Percentiles rank a stretch among this genome's conserved stretches.
phyloP scores from a whole-genome alignment of 345 rosid species.

The Lepidium didymum region DNA sequence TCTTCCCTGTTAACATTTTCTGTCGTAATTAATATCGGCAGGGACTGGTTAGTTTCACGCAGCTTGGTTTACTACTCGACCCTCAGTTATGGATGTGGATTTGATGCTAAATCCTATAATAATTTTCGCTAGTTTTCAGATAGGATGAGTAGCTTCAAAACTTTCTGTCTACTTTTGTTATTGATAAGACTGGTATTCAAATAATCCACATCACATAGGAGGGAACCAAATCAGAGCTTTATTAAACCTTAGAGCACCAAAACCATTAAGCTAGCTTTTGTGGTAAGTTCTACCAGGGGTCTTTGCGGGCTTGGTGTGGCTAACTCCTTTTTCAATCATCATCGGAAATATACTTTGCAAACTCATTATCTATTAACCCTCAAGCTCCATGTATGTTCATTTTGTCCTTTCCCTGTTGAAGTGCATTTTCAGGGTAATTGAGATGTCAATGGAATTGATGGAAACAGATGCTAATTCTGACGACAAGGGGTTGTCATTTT shows the following conservation, averaged over 20 bases:
- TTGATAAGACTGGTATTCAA: conserved; percentile 6
- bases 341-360: neutral
- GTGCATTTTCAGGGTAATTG: conserved; percentile 72
- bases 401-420: conserved; percentile 20
- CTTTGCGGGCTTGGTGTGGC: neutral
- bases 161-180: neutral
- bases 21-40: neutral
- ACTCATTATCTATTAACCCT: neutral
- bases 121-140: neutral
- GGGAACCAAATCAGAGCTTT: neutral
- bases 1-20: neutral
- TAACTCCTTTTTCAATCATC: neutral
- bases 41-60: neutral
- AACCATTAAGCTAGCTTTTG: neutral
- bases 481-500: conserved; percentile 31
- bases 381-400: neutral
- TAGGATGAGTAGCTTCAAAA: neutral
- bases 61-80: neutral
- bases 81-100: neutral
- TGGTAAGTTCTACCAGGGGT: neutral
- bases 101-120: neutral
- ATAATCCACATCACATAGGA: neutral
- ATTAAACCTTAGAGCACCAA: neutral
- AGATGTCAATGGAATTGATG: conserved; percentile 54
- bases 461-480: conserved; percentile 35